These are phyloP conservation scores for Carallia pectinifolia DNA, from an alignment of 345 rosid species.

Conservation along the genomic window DNA sequence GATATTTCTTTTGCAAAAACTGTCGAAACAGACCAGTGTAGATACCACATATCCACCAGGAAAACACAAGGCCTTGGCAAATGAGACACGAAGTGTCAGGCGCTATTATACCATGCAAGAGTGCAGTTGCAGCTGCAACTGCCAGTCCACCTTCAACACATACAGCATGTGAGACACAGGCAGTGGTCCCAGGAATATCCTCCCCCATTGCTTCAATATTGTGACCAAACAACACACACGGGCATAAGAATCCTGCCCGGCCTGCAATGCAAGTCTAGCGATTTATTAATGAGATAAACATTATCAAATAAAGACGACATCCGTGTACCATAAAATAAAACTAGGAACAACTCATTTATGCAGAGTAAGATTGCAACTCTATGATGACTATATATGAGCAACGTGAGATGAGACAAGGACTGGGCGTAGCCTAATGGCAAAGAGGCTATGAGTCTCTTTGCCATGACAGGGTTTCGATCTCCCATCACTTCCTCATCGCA, in stretches of 20 bases:
- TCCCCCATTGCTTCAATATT: conserved; percentile 70
- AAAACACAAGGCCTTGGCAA: conserved; percentile 66
- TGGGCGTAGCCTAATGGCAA: too few species aligned
- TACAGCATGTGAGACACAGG: conserved; percentile 76
- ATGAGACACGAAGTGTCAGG: conserved; percentile 76
- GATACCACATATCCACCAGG: conserved; percentile 93
- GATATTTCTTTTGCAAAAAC: conserved; percentile 77
- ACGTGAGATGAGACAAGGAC: too few species aligned
- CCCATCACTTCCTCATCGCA: too few species aligned
- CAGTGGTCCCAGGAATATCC: conserved; percentile 70
- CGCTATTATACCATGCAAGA: conserved; percentile 64
- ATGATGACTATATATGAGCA: too few species aligned
- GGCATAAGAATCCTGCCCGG: conserved; percentile 64
- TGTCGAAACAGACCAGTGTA: conserved; percentile 76
- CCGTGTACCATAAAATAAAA: not conserved
- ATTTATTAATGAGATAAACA: not conserved
- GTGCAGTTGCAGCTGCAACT: conserved; percentile 58
- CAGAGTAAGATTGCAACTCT: too few species aligned
- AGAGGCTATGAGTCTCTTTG: too few species aligned
- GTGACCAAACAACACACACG: conserved; percentile 74
- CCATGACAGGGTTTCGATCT: too few species aligned
- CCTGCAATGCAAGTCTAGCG: conserved; percentile 30
- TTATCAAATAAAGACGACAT: not conserved
- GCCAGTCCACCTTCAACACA: conserved; percentile 89
- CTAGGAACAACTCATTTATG: too few species aligned